Base-by-base conservation (phyloP, 2,329 filamentous ascomycete species). In the Colletotrichum brevisporum region DNA sequence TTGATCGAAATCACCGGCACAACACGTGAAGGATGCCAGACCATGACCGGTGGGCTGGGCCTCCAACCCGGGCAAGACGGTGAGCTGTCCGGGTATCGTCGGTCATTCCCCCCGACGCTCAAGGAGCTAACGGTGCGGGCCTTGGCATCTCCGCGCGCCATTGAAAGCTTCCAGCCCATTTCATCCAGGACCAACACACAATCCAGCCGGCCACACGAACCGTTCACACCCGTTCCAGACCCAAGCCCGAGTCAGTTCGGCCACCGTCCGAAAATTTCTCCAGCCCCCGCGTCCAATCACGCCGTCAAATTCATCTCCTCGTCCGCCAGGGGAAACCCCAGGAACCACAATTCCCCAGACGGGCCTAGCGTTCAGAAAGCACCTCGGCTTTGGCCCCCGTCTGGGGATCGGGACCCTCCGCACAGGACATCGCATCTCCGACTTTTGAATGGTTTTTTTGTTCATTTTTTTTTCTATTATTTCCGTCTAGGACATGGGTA, bases 301-400 rank as follows among this genome's bases (percentile, higher is more conserved):
- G 16, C 1, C 16, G 5, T 5, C 18, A 8, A 21, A 16, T 3
- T 18, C 0, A 18, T 63, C 50, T 55, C 36, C 48, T 50, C 41
- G 31, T 43, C 6, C 45, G 24, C 26, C 31, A 53, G 43, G 54
- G 55, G 36, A 26, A 57, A 56, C 26, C 62, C 66, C 55, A 55
- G 55, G 51, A 56, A 48, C 62, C 67, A 60, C n/a, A 57, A 52
- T 61, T 67, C 56, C 67, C 67, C 62, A 67, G 67, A 61, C 45
- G 43, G 56, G 62, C 51, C 62, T 69, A 69, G 67, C 56, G 62
- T 15, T 43, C n/a, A 18, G 6, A 45, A 31, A 21, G 26, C 50
- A 63, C 67, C 67, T 69, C 67, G 67, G 67, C 62, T 41, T 56
- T 66, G 55, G 26, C 36, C 67, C 67, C 56, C 67, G 56, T 69